Conservation (phyloP, 2,329 filamentous ascomycete genomes). For the Trichoderma guizhouense region DNA sequence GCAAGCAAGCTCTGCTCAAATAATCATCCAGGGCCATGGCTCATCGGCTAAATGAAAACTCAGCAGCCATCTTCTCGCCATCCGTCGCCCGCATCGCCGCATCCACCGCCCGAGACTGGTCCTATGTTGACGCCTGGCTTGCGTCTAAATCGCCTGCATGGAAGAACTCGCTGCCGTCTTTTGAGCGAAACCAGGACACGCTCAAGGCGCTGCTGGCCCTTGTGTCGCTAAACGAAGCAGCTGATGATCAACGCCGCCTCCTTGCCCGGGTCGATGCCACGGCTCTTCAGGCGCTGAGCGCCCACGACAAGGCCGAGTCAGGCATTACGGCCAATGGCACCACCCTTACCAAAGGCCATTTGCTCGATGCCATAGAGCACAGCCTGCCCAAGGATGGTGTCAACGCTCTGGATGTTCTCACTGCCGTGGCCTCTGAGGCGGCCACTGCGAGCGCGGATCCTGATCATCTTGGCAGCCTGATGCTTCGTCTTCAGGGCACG, state of each 20-base stretch:
- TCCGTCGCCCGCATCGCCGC: constrained; percentile 70
- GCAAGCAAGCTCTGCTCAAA: neutral
- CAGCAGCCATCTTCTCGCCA: constrained; percentile 62
- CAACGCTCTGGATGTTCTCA: constrained; percentile 56
- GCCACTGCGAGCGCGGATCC: constrained; percentile 48
- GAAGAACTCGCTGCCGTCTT: constrained; percentile 55
- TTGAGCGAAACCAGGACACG: constrained; percentile 85
- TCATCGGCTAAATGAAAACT: constrained; percentile 21
- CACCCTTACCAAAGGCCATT: constrained; percentile 29
- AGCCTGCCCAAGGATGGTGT: constrained; percentile 54
- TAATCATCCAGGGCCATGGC: neutral
- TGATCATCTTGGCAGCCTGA: constrained; percentile 46
- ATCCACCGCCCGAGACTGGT: constrained; percentile 86
- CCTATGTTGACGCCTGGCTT: constrained; percentile 81
- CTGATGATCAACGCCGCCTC: constrained; percentile 65
- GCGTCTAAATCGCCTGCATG: constrained; percentile 63
- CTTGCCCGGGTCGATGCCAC: constrained; percentile 57
- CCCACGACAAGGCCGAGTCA: constrained; percentile 9
- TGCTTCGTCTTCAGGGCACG: constrained; percentile 55
- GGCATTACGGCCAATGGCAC: constrained; percentile 30
- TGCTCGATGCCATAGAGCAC: constrained; percentile 54
- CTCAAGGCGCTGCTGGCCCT: constrained; percentile 71
- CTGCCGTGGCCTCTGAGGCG: constrained; percentile 48
- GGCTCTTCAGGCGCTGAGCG: constrained; percentile 52
- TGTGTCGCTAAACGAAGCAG: constrained; percentile 71